A percentile compares a stretch with the other conserved stretches of the same genome.
Conservation (phyloP, 2,329 filamentous ascomycete species). For the Fusarium vanettenii region DNA sequence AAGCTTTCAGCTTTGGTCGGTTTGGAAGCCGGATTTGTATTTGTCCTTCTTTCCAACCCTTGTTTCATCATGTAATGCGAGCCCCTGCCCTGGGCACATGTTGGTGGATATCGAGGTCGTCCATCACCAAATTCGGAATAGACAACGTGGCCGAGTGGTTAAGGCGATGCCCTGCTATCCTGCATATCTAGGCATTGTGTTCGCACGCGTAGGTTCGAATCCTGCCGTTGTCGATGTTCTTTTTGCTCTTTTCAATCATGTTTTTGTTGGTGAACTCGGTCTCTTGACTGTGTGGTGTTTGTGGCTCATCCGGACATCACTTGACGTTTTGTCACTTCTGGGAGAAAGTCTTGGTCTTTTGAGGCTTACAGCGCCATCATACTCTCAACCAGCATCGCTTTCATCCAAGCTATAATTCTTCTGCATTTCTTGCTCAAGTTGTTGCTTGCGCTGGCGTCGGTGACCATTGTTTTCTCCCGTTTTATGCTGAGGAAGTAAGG, state of each 20-base stretch:
- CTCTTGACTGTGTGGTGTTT: not conserved
- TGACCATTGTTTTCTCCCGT: not conserved
- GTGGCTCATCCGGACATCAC: not conserved
- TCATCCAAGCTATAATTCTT: fast-evolving
- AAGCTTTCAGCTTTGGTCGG: not conserved
- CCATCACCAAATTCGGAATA: not conserved
- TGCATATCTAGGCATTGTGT: not conserved
- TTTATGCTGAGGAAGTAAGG: not conserved
- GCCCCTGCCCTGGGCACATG: not conserved
- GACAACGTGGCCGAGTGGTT: not conserved
- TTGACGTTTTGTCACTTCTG: not conserved
- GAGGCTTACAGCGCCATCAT: not conserved
- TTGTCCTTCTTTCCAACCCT: not conserved
- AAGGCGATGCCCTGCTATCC: not conserved
- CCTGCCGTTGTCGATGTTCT: not conserved
- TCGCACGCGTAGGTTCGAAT: not conserved
- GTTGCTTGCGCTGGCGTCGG: not conserved
- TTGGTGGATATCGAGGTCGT: not conserved
- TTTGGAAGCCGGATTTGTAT: not conserved
- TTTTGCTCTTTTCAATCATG: not conserved
- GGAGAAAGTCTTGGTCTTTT: not conserved
- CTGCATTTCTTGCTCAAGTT: too few relatives aligned
- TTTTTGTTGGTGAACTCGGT: not conserved
- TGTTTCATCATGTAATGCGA: not conserved
- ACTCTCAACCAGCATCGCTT: not conserved